Evolutionary conservation across 2,329 filamentous ascomycete species (phyloP).

Genomic region (Penicillium sp.): DNA sequence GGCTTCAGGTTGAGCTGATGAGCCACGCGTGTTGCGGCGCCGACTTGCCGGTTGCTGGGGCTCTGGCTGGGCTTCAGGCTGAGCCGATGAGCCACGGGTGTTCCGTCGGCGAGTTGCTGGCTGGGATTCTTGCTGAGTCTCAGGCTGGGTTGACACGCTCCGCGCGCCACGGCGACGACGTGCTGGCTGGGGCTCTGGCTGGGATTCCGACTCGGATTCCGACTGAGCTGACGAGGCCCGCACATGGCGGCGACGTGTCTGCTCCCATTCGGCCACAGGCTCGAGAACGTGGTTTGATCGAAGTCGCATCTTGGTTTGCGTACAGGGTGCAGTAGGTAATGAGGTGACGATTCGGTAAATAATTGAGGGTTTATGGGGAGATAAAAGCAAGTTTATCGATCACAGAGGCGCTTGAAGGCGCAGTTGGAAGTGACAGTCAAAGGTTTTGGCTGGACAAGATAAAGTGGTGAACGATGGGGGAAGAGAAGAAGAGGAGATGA

Average conservation of each 20-base stretch:
- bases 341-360: background rate
- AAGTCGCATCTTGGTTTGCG: conserved; percentile 35
- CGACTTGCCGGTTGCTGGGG: too few species aligned
- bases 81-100: too few species aligned
- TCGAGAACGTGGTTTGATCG: conserved; percentile 38
- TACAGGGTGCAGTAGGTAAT: background rate
- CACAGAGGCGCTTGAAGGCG: background rate
- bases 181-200: background rate
- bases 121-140: too few species aligned
- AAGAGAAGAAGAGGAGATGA: background rate
- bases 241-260: conserved; percentile 17
- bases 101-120: too few species aligned
- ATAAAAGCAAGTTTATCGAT: background rate
- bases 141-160: conserved; percentile 21
- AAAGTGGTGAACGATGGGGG: background rate
- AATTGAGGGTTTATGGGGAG: background rate
- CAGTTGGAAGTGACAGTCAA: background rate
- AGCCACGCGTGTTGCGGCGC: too few species aligned
- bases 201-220: background rate
- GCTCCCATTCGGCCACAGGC: conserved; percentile 32
- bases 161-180: conserved; percentile 14
- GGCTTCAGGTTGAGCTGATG: too few species aligned
- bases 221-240: conserved; percentile 13
- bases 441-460: background rate
- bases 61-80: too few species aligned